Evolutionary conservation across 2,329 filamentous ascomycete genomes (phyloP).

Genomic region (Talaromyces albobiverticillius): DNA sequence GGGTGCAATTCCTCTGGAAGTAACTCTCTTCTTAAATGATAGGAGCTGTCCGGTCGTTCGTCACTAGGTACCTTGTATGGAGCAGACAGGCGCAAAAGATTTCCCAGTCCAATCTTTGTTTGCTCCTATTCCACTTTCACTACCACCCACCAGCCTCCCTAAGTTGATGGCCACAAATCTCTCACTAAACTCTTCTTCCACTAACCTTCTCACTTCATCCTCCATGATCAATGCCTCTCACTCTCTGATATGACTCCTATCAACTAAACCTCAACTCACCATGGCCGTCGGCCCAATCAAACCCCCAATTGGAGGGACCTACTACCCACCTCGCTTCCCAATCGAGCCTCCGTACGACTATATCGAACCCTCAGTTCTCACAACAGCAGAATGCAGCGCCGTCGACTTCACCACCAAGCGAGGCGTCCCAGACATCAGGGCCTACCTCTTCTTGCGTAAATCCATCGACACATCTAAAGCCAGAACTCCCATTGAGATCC

Average conservation of each 20-base stretch:
- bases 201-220: too few species aligned
- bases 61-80: too few species aligned
- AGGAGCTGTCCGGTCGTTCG: too few species aligned
- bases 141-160: too few species aligned
- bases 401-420: neutral
- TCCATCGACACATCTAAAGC: neutral
- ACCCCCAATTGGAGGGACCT: neutral
- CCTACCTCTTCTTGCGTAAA: neutral
- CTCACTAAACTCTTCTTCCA: too few species aligned
- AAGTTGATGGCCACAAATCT: too few species aligned
- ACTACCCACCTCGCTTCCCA: neutral
- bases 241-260: too few species aligned
- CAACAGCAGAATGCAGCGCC: neutral
- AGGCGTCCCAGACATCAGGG: slow-evolving; percentile 6
- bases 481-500: slow-evolving; percentile 1
- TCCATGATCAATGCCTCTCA: neutral
- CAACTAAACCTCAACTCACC: neutral
- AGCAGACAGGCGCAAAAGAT: too few species aligned
- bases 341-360: neutral
- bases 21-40: too few species aligned
- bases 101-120: too few species aligned
- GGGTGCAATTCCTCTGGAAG: too few species aligned
- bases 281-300: neutral
- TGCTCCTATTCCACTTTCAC: too few species aligned
- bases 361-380: neutral